Conservation (phyloP, 306 rosid genomes). For the Erythrophleum fordii region DNA sequence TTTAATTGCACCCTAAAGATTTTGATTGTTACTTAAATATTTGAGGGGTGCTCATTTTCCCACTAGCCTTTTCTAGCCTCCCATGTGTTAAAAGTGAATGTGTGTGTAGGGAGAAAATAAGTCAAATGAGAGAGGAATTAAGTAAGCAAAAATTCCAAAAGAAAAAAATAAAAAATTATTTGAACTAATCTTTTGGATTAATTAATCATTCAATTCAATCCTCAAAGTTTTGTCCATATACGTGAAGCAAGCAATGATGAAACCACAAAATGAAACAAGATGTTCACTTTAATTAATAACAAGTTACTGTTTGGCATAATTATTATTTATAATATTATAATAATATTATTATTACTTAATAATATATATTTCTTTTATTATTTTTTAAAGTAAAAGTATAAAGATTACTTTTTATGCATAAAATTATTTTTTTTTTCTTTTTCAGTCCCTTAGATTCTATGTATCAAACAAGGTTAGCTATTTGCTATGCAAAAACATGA, state of each 20-base stretch:
- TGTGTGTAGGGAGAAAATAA: conserved; percentile 36
- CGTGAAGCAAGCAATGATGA: not conserved
- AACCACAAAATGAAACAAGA: not conserved
- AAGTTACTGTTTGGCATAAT: no score
- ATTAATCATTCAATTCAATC: conserved; percentile 11
- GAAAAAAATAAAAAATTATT: not conserved
- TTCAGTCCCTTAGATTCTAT: no score
- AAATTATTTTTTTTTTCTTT: no score
- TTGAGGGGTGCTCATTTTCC: conserved; percentile 41
- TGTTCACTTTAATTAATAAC: not conserved
- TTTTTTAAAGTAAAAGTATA: no score
- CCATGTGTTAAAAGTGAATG: conserved; percentile 45
- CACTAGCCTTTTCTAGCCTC: conserved; percentile 43
- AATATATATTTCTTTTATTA: no score
- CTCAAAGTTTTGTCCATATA: not conserved
- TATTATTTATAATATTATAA: no score
- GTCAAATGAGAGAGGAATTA: conserved; percentile 49
- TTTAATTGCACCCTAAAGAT: conserved; percentile 38
- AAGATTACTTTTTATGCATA: no score
- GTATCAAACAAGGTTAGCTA: no score
- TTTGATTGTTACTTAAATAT: conserved; percentile 26
- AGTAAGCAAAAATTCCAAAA: not conserved
- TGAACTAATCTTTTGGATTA: conserved; percentile 17
- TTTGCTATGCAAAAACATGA: not conserved
- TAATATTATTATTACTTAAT: no score